Percentiles rank a stretch among this genome's conserved stretches.
These are phyloP conservation scores for Cryphonectria carpinicola DNA, from an alignment of 2,329 filamentous ascomycete species.

Conservation along the genomic window DNA sequence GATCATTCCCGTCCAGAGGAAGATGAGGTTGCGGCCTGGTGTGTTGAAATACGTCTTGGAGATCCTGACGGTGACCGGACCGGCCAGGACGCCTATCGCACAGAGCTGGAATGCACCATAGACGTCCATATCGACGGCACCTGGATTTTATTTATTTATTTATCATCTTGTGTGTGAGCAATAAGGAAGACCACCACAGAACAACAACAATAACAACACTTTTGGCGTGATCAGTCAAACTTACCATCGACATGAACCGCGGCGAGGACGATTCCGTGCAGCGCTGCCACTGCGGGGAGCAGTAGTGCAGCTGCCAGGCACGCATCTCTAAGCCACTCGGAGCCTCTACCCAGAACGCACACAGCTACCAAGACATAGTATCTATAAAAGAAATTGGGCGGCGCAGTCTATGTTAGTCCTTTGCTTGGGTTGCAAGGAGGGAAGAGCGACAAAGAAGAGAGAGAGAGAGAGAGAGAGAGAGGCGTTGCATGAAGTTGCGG, in stretches of 20 bases:
- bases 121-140: constrained; percentile 68
- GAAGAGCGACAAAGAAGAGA: not conserved
- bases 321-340: constrained; percentile 64
- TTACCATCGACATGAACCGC: constrained; percentile 61
- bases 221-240: constrained; percentile 31
- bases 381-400: constrained; percentile 38
- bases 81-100: constrained; percentile 66
- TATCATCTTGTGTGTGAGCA: not conserved
- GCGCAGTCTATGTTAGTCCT: not conserved
- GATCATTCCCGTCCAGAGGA: constrained; percentile 66
- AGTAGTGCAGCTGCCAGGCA: constrained; percentile 66
- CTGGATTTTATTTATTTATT: constrained; percentile 45
- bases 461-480: too few relatives aligned
- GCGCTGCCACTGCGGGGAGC: constrained; percentile 65
- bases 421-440: not conserved
- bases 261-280: constrained; percentile 66
- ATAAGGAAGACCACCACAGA: too few relatives aligned
- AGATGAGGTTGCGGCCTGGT: constrained; percentile 67
- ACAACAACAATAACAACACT: not conserved
- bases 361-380: constrained; percentile 68
- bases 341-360: constrained; percentile 65
- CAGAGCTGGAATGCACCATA: constrained; percentile 71
- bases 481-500: constrained; percentile 11
- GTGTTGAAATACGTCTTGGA: constrained; percentile 68
- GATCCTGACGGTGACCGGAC: constrained; percentile 63